Evolutionary conservation across 441 rosid species (phyloP), one percentile per base, ranked within the genome.

Genomic region (Jatropha multifida): DNA sequence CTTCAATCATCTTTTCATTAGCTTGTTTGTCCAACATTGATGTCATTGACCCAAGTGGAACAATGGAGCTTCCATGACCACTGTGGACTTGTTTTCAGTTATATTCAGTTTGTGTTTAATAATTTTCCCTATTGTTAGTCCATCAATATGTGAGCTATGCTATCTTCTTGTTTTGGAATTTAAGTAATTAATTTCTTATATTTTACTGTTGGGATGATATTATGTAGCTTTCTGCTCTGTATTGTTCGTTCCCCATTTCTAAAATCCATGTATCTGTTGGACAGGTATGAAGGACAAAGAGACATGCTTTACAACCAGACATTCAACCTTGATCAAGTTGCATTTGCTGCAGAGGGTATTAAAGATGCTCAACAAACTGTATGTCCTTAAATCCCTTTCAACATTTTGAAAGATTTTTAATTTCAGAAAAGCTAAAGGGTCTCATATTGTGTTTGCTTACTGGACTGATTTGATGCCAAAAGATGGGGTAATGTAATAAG

Each of bases 331-430:
- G 98, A 96, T 83, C 99, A 96, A 91, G 98, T 96, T 78, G 86
- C 97, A 62, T 92, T 90, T 81, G 98, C 99, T 38, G 78, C 98
- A 15, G 98, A 96, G 86, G 97, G 98, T 51, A 82, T 94, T 82
- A 92, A 94, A 88, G 98, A 96, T 84, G 99, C 98, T 41, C 99
- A 96, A 49, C 96, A 94, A 86, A 94, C 97, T 56, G 98, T 94
- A 91, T 72, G 88, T 86, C 48, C 75, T 70, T 3, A 48, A 32
- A 52, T 4, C 60, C 8, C 51, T 38, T 56, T 42, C 27, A 32
- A 10, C 23, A 64, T 46, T 73, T 44, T 72, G 15, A n/a, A 55
- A 58, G 15, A 12, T 18, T 23, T 65, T 55, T 75, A n/a, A 13
- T 14, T 63, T 18, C 6, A 1, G 44, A 20, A 37, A 11, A 49